These are phyloP conservation scores for Mycogone perniciosa DNA, from an alignment of 2,329 filamentous ascomycete genomes.

Conservation along the genomic window DNA sequence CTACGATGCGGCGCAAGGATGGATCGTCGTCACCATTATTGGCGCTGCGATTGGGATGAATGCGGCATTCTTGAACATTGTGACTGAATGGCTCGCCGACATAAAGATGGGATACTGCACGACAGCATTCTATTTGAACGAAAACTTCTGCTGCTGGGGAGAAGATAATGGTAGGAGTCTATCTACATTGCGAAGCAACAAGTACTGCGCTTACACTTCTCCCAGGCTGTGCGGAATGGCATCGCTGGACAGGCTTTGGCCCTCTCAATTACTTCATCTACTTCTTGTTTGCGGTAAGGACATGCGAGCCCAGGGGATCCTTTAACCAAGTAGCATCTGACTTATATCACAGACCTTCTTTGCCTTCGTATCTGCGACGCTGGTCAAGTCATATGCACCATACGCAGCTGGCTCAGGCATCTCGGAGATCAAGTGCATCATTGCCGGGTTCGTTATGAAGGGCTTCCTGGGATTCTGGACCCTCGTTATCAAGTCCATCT, in stretches of 20 bases:
- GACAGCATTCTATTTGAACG: constrained; percentile 93
- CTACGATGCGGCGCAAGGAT: constrained; percentile 94
- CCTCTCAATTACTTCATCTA: constrained; percentile 83
- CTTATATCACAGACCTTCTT: constrained; percentile 56
- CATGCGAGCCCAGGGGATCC: not conserved
- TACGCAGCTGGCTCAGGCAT: constrained; percentile 97
- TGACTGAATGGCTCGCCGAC: constrained; percentile 94
- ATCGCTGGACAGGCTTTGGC: constrained; percentile 73
- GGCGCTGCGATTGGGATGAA: constrained; percentile 90
- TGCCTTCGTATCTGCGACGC: constrained; percentile 70
- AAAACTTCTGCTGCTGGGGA: constrained; percentile 97
- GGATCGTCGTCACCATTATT: constrained; percentile 94
- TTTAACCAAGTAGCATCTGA: constrained; percentile 9
- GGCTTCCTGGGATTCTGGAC: constrained; percentile 92
- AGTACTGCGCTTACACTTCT: constrained; percentile 16
- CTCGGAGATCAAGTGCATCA: constrained; percentile 98
- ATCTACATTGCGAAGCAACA: not conserved
- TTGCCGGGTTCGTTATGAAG: constrained; percentile 98
- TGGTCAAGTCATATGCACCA: constrained; percentile 88
- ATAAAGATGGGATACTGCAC: constrained; percentile 94
- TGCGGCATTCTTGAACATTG: constrained; percentile 86
- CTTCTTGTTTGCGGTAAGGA: constrained; percentile 68
- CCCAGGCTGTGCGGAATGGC: constrained; percentile 81
- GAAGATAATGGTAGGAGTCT: constrained; percentile 65
- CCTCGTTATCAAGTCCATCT: constrained; percentile 87